phyloP scores from a whole-genome alignment of 1,139 yeast species.

The Yamadazyma epiphylla region DNA sequence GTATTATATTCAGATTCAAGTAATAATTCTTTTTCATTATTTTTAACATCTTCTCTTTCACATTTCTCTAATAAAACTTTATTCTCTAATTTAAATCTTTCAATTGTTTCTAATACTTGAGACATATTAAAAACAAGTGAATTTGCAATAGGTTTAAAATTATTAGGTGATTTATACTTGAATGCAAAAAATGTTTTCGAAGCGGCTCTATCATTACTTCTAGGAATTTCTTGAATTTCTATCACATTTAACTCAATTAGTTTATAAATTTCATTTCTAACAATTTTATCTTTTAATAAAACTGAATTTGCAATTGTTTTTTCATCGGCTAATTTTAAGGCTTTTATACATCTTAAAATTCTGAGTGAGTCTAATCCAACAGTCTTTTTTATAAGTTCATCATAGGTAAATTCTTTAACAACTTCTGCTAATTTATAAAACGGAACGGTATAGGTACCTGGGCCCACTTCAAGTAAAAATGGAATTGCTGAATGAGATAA shows the following conservation, averaged over 20 bases:
- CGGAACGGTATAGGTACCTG: slow-evolving; percentile 41
- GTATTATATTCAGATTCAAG: slow-evolving; percentile 74
- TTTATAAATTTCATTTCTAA: slow-evolving; percentile 59
- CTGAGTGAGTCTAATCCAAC: slow-evolving; percentile 58
- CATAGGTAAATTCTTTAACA: slow-evolving; percentile 56
- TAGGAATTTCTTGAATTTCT: slow-evolving; percentile 88
- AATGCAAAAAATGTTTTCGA: slow-evolving; percentile 82
- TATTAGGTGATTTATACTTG: slow-evolving; percentile 61
- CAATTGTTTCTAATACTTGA: slow-evolving; percentile 53
- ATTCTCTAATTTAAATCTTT: slow-evolving; percentile 57
- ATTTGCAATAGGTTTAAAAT: slow-evolving; percentile 46
- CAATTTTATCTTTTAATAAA: slow-evolving; percentile 70
- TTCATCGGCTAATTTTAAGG: slow-evolving; percentile 74
- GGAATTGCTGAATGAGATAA: slow-evolving; percentile 44
- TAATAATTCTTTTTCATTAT: slow-evolving; percentile 71
- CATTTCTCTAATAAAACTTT: slow-evolving; percentile 71
- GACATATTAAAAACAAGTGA: slow-evolving; percentile 50
- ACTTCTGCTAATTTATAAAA: slow-evolving; percentile 37
- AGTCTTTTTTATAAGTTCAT: slow-evolving; percentile 55
- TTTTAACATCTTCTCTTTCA: slow-evolving; percentile 86
- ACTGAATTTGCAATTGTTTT: slow-evolving; percentile 76
- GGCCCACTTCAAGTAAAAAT: slow-evolving; percentile 42
- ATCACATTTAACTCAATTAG: slow-evolving; percentile 56
- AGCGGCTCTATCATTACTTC: slow-evolving; percentile 89
- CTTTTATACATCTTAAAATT: slow-evolving; percentile 63